These are phyloP conservation scores for Agaricus subrufescens DNA, from an alignment of 768 basidiomycete genomes.

Conservation along the genomic window DNA sequence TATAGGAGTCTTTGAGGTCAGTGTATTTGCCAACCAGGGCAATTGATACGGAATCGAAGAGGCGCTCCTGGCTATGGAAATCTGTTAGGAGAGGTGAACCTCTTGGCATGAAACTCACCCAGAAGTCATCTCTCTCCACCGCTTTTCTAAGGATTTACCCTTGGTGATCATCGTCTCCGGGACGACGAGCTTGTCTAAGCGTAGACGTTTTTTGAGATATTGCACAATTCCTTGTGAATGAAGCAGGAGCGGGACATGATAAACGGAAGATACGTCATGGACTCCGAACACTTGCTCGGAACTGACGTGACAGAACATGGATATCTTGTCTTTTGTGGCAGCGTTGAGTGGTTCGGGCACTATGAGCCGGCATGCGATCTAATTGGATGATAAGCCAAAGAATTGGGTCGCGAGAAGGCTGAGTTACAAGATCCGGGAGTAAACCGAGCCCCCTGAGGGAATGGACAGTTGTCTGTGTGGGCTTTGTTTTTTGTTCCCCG, in stretches of 20 bases:
- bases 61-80: conserved; percentile 75
- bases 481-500: conserved; percentile 98
- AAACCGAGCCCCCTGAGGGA: conserved; percentile 90
- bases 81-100: neutral
- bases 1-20: conserved; percentile 94
- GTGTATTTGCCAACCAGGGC: conserved; percentile 98
- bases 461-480: conserved; percentile 95
- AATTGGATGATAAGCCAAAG: neutral
- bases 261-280: conserved; percentile 94
- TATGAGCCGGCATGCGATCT: conserved; percentile 92
- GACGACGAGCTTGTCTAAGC: conserved; percentile 55
- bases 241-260: conserved; percentile 92
- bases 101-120: conserved; percentile 44
- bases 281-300: conserved; percentile 90
- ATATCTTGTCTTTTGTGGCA: conserved; percentile 91
- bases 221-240: conserved; percentile 89
- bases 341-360: conserved; percentile 77
- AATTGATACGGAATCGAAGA: conserved; percentile 85
- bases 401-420: neutral
- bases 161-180: conserved; percentile 50
- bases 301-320: conserved; percentile 98
- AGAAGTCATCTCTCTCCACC: conserved; percentile 83
- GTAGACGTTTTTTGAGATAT: conserved; percentile 80
- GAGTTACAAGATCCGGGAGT: conserved; percentile 82
- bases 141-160: conserved; percentile 60